Base-by-base conservation (phyloP, 2,329 filamentous ascomycete genomes). In the Hyphodiscus sp. region DNA sequence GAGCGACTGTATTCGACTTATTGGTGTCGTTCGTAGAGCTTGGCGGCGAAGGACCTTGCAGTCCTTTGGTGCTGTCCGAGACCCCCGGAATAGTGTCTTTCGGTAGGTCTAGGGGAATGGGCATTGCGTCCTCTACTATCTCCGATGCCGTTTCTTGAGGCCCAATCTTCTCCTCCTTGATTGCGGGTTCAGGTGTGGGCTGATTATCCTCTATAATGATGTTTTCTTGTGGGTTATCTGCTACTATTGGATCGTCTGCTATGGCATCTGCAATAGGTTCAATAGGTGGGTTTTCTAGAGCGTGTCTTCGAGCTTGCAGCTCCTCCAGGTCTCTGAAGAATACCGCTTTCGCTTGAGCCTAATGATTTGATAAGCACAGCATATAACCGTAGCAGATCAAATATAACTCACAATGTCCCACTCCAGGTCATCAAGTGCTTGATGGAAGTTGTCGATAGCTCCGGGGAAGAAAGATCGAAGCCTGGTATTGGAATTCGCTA, bases 381-480 rank as follows among this genome's bases (percentile, higher is more conserved):
- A 15, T 18, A 38, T 19, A 30, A 19, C 9, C 8, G 4, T 26
- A 20, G 2, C 20, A 49, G 15, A 20, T 41, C 4, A 1, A 33
- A 16, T 38, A 5, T 20, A 6, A 57, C 75, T 66, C 69, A 82
- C 80, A 63, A 83, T 80, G 23, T 83, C 78, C 54, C 67, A 68
- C 62, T 84, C 81, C 5, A 84, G 62, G 7, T 80, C 76, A 57
- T 83, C 78, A 2, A 85, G 68, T 8, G 77, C 76, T 52, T 68
- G 68, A 54, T 83, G 79, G 52, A 69, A 69, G 38, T 59, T 63
- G 18, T 66, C 65, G n/a, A 60, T 61, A 11, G 61, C 55, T 19
- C 51, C 58, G 3, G 66, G 66, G 45, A 69, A 63, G 1, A 57
- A 60, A 18, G 50, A 43, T 41, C 57, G 60, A 5, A 66, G 55